Percentiles rank a stretch among this genome's conserved stretches.
phyloP scores from a whole-genome alignment of 1,284 basidiomycete genomes.

The Fomes fomentarius region DNA sequence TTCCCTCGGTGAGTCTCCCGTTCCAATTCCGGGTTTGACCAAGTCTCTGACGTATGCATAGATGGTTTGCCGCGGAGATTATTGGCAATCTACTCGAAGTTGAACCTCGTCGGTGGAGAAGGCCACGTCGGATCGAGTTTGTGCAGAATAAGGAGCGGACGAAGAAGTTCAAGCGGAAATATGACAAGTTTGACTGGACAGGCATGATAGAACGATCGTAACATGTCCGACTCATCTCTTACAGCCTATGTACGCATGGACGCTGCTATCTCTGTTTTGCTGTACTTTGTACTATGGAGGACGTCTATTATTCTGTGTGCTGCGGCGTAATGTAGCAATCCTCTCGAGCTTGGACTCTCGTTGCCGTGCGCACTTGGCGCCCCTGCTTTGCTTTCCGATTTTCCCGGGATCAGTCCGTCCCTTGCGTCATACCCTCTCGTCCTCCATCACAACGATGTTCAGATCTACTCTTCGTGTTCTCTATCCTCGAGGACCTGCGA shows the following conservation, averaged over 20 bases:
- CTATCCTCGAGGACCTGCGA: background rate
- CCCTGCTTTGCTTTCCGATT: too few species aligned
- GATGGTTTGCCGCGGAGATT: constrained; percentile 95
- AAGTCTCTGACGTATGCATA: constrained; percentile 33
- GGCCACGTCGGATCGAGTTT: constrained; percentile 77
- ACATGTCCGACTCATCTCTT: too few species aligned
- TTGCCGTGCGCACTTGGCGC: too few species aligned
- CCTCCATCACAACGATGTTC: constrained; percentile 1
- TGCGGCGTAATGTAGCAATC: too few species aligned
- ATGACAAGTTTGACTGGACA: constrained; percentile 81
- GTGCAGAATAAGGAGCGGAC: constrained; percentile 73
- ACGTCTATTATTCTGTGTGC: too few species aligned
- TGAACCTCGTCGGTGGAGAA: constrained; percentile 87
- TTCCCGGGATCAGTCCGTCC: background rate
- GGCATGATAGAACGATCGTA: constrained; percentile 53
- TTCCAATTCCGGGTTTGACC: background rate
- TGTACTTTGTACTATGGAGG: too few species aligned
- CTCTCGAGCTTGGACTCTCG: too few species aligned
- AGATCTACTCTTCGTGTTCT: background rate
- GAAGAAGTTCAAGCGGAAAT: constrained; percentile 66
- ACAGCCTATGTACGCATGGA: too few species aligned
- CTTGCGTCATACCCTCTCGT: constrained; percentile 1
- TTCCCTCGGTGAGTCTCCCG: constrained; percentile 76
- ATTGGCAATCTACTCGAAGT: constrained; percentile 90
- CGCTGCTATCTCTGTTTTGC: too few species aligned